phyloP scores from a whole-genome alignment of 2,329 filamentous ascomycete species.

The Fusarium verrucosum region DNA sequence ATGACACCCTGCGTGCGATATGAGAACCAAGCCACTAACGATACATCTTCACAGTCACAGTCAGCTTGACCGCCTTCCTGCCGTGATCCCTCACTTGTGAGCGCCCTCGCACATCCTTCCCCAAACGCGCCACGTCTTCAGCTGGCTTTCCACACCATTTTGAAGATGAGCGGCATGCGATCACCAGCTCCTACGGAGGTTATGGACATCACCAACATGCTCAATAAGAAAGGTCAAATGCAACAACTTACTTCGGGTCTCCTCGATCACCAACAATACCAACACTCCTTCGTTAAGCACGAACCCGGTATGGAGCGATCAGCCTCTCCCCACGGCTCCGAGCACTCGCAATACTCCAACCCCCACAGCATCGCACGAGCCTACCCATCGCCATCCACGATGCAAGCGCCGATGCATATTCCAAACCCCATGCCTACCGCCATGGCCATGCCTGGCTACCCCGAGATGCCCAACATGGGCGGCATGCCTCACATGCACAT shows the following conservation, averaged over 20 bases:
- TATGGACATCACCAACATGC: constrained; percentile 63
- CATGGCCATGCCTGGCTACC: constrained; percentile 57
- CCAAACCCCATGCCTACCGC: constrained; percentile 54
- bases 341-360: constrained; percentile 66
- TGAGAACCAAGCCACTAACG: constrained; percentile 28
- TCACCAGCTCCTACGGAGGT: constrained; percentile 59
- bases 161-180: constrained; percentile 51
- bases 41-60: constrained; percentile 30
- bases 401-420: constrained; percentile 61
- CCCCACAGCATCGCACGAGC: constrained; percentile 58
- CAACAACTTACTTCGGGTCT: constrained; percentile 49
- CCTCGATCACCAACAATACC: constrained; percentile 46
- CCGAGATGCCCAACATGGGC: constrained; percentile 55
- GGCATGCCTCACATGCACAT: constrained; percentile 51
- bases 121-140: constrained; percentile 38
- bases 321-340: constrained; percentile 67
- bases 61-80: constrained; percentile 39
- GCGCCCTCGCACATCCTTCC: constrained; percentile 32
- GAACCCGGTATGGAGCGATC: constrained; percentile 61
- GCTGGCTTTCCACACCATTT: constrained; percentile 28
- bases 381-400: constrained; percentile 63
- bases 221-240: constrained; percentile 59
- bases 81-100: constrained; percentile 40
- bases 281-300: constrained; percentile 49
- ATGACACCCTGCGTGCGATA: background rate